Evolutionary conservation across 1,284 basidiomycete species (phyloP), one percentile per base, ranked within the genome.

Genomic region (Coniophora puteana): DNA sequence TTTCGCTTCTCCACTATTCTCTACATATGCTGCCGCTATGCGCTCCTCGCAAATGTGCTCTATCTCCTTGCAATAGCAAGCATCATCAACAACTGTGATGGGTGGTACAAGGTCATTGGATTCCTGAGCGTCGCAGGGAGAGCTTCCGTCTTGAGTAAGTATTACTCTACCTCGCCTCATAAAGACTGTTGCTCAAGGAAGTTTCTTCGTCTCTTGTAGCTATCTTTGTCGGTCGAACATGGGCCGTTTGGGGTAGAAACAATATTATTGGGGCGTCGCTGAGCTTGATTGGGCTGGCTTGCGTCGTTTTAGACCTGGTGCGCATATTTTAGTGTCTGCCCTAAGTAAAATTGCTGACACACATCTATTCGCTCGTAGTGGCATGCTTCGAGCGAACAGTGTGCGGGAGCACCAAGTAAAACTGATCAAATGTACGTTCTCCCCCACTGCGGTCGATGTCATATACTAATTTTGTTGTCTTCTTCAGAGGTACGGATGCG

Each of bases 21-120:
- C 20, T 67, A 67, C 40, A 41, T 64, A 25, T 51, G 55, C 31
- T 65, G 59, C 42, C 62, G 65, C 11, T 67, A 66, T 40, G 61
- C 63, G 5, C 46, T 67, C 14, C 28, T 54, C 14, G 60, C 57
- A 8, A 66, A 66, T 40, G 44, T 65, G 3, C 43, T 66, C 4
- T 67, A 58, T 43, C 41, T 62, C 4, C 44, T 67, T 4, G 56
- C 55, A 6, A 53, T 62, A 10, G 37, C 55, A 6, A 36, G 50
- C 23, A 54, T 52, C 30, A 41, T 63, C 11, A 40, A 48, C 17
- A 62, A 62, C 41, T 66, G 63, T 46, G 49, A 65, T 39, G 43
- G 44, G 0, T 57, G 58, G 43, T 63, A 64, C 45, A 56, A 58
- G 34, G 47, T 63, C 25, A 51, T 56, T 24, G 54, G 52, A 5